Base-by-base conservation (phyloP, 78 protist species). In the Dictyostelium citrinum region DNA sequence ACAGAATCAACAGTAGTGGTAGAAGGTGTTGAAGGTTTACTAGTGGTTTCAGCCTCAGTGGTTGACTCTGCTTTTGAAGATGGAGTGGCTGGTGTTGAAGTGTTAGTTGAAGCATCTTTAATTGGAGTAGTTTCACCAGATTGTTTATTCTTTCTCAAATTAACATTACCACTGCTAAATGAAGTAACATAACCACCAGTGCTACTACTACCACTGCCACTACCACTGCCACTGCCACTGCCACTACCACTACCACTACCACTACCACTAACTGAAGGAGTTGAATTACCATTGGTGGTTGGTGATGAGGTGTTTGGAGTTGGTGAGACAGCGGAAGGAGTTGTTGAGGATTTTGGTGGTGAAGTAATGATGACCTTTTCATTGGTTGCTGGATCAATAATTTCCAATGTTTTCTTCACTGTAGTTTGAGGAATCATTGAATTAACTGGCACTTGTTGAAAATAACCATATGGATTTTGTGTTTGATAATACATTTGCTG, bases 141-240 rank as follows among this genome's bases (percentile, higher is more conserved):
- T 77, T 17, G 11, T 10, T 74, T 74, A 41, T 70, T 83, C 90
- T 83, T 83, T 67, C 90, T 67, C 14, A 51, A 43, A 46, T 83
- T 72, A 14, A 75, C 72, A 70, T 83, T 83, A 71, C 90, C 90
- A 16, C 37, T 31, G 49, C 90, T 83, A n/a, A 83, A 83, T 49
- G 61, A 31, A 24, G 41, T 31, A 11, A 80, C 58, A 27, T 80
- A 33, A 33, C n/a, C 71, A n/a, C n/a, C n/a, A n/a, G n/a, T n/a
- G n/a, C n/a, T n/a, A n/a, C n/a, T n/a, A n/a, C n/a, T n/a, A n/a
- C n/a, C n/a, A n/a, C n/a, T n/a, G n/a, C n/a, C n/a, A n/a, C n/a
- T n/a, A n/a, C n/a, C n/a, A n/a, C n/a, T n/a, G n/a, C n/a, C n/a
- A n/a, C n/a, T n/a, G n/a, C n/a, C n/a, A n/a, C n/a, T n/a, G n/a